A percentile compares a stretch with the other conserved stretches of the same genome.
phyloP scores from a whole-genome alignment of 164 flowering plant genomes.

The Protea cynaroides region DNA sequence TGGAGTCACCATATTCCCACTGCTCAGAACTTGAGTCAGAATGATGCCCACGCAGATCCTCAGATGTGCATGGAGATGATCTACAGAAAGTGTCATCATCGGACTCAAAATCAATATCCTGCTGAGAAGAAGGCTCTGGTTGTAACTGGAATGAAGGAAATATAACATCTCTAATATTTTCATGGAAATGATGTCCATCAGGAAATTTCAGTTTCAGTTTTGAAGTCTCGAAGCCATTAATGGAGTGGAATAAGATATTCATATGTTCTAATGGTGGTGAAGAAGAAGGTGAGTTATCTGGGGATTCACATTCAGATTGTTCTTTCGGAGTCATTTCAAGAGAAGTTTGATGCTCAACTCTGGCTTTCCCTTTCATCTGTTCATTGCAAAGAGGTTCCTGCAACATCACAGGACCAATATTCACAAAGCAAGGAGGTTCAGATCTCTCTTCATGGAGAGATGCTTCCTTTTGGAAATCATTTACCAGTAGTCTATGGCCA shows the following conservation, averaged over 20 bases:
- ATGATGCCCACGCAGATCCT: slow-evolving; percentile 43
- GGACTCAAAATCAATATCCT: slow-evolving; percentile 50
- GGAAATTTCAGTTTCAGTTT: slow-evolving; percentile 64
- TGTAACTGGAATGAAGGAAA: slow-evolving; percentile 85
- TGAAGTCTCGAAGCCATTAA: slow-evolving; percentile 43
- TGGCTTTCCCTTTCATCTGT: slow-evolving; percentile 12
- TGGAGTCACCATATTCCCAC: slow-evolving; percentile 63
- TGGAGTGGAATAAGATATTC: slow-evolving; percentile 79
- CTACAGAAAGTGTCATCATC: slow-evolving; percentile 81
- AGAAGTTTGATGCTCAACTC: slow-evolving; percentile 14
- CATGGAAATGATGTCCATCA: slow-evolving; percentile 34
- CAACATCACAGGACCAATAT: slow-evolving; percentile 18
- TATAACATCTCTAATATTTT: slow-evolving; percentile 32
- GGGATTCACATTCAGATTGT: slow-evolving; percentile 26
- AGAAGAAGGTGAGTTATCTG: slow-evolving; percentile 34
- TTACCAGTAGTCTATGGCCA: slow-evolving; percentile 28
- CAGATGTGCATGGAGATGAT: slow-evolving; percentile 67
- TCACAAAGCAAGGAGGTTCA: slow-evolving; percentile 18
- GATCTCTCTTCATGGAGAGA: slow-evolving; percentile 25
- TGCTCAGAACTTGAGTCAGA: slow-evolving; percentile 73
- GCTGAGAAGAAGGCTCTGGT: slow-evolving; percentile 40
- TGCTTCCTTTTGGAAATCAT: slow-evolving; percentile 39
- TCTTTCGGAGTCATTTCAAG: slow-evolving; percentile 23
- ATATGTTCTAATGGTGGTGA: slow-evolving; percentile 91
- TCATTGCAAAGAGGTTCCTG: slow-evolving; percentile 11